These are phyloP conservation scores for Xylaria telfairii DNA, from an alignment of 495 filamentous ascomycete species.

Conservation along the genomic window DNA sequence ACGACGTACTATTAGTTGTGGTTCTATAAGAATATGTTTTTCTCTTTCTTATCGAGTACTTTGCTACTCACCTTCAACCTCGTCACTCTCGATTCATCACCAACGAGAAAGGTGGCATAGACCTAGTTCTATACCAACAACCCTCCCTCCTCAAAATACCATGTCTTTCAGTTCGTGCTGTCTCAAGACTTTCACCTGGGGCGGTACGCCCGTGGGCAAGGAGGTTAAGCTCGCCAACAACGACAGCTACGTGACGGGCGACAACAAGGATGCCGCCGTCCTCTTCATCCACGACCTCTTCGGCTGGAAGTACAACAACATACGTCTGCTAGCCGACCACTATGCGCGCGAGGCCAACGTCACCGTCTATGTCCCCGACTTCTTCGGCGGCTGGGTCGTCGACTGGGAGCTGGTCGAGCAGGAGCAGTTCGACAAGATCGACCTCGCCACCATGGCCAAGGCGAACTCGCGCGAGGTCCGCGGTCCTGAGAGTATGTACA, in stretches of 20 bases:
- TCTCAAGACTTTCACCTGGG: conserved; percentile 53
- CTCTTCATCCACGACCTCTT: conserved; percentile 64
- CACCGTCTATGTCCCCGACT: conserved; percentile 65
- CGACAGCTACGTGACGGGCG: conserved; percentile 52
- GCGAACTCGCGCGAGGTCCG: conserved; percentile 52
- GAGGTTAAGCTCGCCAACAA: conserved; percentile 43
- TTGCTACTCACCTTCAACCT: not conserved
- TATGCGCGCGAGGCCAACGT: conserved; percentile 58
- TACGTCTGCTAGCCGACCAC: conserved; percentile 61
- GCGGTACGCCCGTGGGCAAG: conserved; percentile 51
- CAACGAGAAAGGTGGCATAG: not conserved
- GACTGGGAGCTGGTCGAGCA: conserved; percentile 35
- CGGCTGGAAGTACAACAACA: conserved; percentile 65
- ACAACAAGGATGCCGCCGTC: conserved; percentile 54
- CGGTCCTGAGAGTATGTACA: conserved; percentile 50
- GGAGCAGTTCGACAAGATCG: conserved; percentile 32
- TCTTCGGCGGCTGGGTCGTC: conserved; percentile 52
- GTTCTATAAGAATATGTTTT: conserved; percentile 1
- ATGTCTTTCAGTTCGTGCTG: conserved; percentile 44
- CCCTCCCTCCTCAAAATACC: not conserved
- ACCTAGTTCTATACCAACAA: not conserved
- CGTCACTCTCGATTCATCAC: not conserved
- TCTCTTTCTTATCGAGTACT: not conserved
- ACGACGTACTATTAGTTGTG: not conserved
- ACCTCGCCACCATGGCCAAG: conserved; percentile 33